Base-by-base conservation (phyloP, 2,329 filamentous ascomycete species). In the Xylaria sp. region DNA sequence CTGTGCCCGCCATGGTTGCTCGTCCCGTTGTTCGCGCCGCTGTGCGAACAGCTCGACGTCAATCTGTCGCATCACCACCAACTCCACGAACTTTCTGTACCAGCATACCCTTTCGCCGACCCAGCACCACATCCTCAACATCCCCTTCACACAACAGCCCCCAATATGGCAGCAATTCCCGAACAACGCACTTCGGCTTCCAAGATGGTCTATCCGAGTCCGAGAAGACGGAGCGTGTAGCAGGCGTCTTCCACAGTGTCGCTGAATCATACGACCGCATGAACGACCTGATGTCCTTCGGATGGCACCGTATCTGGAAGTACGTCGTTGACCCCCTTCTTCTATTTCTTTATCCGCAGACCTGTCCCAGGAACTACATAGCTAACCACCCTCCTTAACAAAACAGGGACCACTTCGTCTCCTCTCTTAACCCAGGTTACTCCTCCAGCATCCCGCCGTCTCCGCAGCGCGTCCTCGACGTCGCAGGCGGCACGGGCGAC, bases 281-380 rank as follows among this genome's bases (percentile, higher is more conserved):
- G 95, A 99, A 99, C 80, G 95, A 99, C 77, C 85, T 98, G 70
- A 99, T 99, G 95, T 98, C 95, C 7, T 87, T 99, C 50, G 95
- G 95, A 58, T 94, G 97, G 79, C 95, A 99, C 78, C 91, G 95
- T 45, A 82, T 99, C 38, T 99, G 95, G 95, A 99, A 90, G 86
- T 86, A 70, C 52, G 83, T 60, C 33, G 83, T 60, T 31, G 38
- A 15, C 43, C 60, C 40, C 49, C 35, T 38, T 38, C 51, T 46
- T 33, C 28, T 28, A 25, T 61, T 35, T 23, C 57, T 47, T 53
- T n/a, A 17, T 3, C 17, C 11, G 15, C 4, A 31, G n/a, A 12
- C 21, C 14, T 7, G 4, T 17, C 2, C 19, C 12, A 23, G n/a
- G 11, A 51, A 52, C 25, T 19, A 47, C 35, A 23, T 33, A 51